Evolutionary conservation across 495 filamentous ascomycete species (phyloP).

Genomic region (Aspergillus diversus): DNA sequence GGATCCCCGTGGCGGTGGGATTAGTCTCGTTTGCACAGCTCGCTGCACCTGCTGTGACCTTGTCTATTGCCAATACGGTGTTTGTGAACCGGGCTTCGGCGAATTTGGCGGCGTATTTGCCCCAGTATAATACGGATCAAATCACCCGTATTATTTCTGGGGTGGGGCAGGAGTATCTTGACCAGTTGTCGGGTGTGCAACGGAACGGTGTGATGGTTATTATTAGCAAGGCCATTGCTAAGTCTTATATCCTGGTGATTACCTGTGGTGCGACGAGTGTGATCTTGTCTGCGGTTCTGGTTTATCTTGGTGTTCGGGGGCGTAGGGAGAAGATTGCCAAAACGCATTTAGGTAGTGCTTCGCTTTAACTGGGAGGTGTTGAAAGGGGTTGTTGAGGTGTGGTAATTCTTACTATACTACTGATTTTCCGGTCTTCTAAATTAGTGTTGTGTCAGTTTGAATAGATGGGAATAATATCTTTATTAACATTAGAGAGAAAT

Average conservation of each 20-base stretch:
- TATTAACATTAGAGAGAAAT: too few species aligned
- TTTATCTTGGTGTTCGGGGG: too few species aligned
- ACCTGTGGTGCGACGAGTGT: slow-evolving; percentile 3
- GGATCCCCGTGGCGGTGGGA: slow-evolving; percentile 49
- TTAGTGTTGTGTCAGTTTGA: too few species aligned
- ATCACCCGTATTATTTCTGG: background rate
- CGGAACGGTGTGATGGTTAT: background rate
- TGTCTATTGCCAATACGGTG: slow-evolving; percentile 60
- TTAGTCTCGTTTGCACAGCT: slow-evolving; percentile 61
- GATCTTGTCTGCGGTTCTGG: too few species aligned
- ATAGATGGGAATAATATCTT: too few species aligned
- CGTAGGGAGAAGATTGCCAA: too few species aligned
- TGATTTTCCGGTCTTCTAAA: too few species aligned
- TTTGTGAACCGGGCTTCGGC: slow-evolving; percentile 47
- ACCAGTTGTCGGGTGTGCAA: background rate
- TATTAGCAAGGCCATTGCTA: background rate
- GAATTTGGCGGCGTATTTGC: background rate
- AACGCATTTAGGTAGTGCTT: too few species aligned
- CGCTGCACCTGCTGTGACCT: slow-evolving; percentile 51
- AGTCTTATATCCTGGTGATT: slow-evolving; percentile 5
- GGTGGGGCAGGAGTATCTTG: background rate
- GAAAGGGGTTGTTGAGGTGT: too few species aligned
- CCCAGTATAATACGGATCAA: background rate
- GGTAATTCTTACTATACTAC: too few species aligned
- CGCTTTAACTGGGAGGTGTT: too few species aligned